Evolutionary conservation across 73 alveolate species (phyloP).

Genomic region (Paramecium primaurelia): DNA sequence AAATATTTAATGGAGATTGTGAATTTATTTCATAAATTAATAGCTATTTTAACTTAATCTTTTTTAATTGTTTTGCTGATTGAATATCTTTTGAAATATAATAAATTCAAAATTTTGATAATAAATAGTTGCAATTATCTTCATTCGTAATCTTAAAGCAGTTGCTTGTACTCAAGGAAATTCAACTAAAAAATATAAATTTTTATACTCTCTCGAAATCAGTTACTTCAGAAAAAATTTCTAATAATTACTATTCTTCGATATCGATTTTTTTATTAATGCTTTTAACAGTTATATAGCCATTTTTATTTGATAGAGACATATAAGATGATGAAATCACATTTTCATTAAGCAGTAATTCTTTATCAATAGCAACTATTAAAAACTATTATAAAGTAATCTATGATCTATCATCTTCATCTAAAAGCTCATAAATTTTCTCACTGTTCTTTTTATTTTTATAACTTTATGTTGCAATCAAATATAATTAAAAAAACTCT

Average conservation of each 20-base stretch:
- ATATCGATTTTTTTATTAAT: not conserved
- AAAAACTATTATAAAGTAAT: not conserved
- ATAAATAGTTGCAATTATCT: not conserved
- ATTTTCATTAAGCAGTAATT: not conserved
- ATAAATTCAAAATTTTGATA: not conserved
- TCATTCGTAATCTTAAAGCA: not conserved
- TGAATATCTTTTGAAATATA: not conserved
- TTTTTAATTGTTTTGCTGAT: not conserved
- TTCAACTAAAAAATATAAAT: not conserved
- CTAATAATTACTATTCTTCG: not conserved
- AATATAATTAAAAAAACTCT: not conserved
- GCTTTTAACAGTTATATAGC: not conserved
- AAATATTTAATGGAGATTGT: not conserved
- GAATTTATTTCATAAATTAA: not conserved
- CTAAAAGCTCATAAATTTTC: not conserved
- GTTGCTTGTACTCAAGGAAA: not conserved
- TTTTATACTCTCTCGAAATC: not conserved
- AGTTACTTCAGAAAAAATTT: not conserved
- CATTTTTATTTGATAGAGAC: not conserved
- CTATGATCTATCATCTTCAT: not conserved
- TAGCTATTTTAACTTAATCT: not conserved
- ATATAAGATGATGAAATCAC: not conserved
- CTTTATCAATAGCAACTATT: not conserved
- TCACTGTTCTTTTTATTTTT: not conserved
- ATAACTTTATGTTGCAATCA: not conserved